Base-by-base conservation (phyloP, 139 green algal genomes). In the Coccomyxa sp. region DNA sequence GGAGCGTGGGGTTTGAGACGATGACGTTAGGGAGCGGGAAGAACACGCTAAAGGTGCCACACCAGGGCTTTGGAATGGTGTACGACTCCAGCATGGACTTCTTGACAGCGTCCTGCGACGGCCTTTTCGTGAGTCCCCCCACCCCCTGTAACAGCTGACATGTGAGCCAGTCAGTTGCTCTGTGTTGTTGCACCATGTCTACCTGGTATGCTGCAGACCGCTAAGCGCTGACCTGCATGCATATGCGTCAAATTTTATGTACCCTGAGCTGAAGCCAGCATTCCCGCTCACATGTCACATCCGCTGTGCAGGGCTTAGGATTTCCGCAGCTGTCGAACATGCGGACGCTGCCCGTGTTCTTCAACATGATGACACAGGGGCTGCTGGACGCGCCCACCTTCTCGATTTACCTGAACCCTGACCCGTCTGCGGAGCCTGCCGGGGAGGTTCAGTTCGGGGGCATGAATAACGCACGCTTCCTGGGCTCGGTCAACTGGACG, bases 291-390 rank as follows among this genome's bases (percentile, higher is more conserved):
- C 18, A 64, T 18, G 50, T 64, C 18, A 33, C 70, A 4, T 39
- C 34, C n/a, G 4, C 50, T 24, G 38, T 34, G 5, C 70, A 75
- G 70, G 70, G 72, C 27, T 39, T 77, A 18, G 72, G 38, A 38
- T 77, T 77, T 8, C 72, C 72, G 38, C 33, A 77, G 18, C 72
- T 77, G 18, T 68, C 72, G 16, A 55, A 77, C 27, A 77, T 77
- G 72, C 72, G 40, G 38, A 38, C 41, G 38, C n/a, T 68, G 5
- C 72, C 72, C 4, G 72, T 38, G 29, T 77, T 77, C 72, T 77
- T 77, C 72, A 77, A 77, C 72, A 77, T 77, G 72, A 77, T 77
- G 38, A 34, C 38, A 22, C 72, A 77, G 72, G 72, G 41, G 18
- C 33, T 77, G 38, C 72, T 77, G 2, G 72, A 58, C 72, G 39